Evolutionary conservation across 208 protist species (phyloP).

Genomic region (Herpetomonas samuelpessoai): DNA sequence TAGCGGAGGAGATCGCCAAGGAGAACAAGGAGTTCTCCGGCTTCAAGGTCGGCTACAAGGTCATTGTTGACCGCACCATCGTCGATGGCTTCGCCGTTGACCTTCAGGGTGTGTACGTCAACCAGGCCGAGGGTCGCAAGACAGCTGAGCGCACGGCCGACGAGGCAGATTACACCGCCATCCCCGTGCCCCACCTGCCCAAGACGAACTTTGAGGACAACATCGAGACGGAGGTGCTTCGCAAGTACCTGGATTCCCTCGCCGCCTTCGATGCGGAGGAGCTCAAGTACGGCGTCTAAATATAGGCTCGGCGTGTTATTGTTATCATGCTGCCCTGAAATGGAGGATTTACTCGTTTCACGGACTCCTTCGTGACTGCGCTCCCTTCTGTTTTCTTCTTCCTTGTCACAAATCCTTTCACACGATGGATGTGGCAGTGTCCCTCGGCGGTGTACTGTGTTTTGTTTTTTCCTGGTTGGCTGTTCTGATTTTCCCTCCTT

Average conservation of each 20-base stretch:
- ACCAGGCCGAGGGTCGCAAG: conserved; percentile 61
- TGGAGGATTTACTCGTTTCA: too few relatives aligned
- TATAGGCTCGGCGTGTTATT: too few relatives aligned
- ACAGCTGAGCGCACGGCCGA: conserved; percentile 22
- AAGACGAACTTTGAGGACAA: conserved; percentile 85
- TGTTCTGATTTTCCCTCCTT: too few relatives aligned
- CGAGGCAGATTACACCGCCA: conserved; percentile 83
- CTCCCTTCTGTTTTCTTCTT: too few relatives aligned
- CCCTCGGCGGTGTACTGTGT: too few relatives aligned
- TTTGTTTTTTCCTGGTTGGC: too few relatives aligned
- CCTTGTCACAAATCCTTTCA: too few relatives aligned
- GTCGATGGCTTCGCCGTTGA: conserved; percentile 87
- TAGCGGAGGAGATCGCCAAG: conserved; percentile 70
- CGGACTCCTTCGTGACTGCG: too few relatives aligned
- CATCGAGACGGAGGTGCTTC: conserved; percentile 84
- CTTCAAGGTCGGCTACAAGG: conserved; percentile 64
- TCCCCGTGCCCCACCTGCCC: conserved; percentile 49
- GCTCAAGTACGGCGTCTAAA: conserved; percentile 80
- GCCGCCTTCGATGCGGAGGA: conserved; percentile 85
- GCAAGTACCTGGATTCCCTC: conserved; percentile 83
- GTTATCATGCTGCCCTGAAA: too few relatives aligned
- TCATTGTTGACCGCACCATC: conserved; percentile 82
- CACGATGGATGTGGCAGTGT: too few relatives aligned
- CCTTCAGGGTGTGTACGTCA: conserved; percentile 77
- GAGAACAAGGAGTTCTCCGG: conserved; percentile 63